A percentile compares a stretch with the other conserved stretches of the same genome.
These are phyloP conservation scores for Sphenostylis stenocarpa DNA, from an alignment of 306 rosid genomes.

Conservation along the genomic window DNA sequence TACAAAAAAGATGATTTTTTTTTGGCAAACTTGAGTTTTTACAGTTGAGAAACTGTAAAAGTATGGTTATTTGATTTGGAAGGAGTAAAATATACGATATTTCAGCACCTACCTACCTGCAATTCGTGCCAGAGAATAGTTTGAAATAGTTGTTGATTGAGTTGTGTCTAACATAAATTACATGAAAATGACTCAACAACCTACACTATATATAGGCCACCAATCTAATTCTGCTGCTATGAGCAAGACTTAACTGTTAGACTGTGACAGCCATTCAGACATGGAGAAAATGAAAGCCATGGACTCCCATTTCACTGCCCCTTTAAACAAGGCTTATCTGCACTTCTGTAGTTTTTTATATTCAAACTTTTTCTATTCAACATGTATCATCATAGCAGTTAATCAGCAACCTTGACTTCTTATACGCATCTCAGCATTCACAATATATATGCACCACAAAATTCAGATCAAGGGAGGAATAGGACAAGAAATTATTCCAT, in stretches of 20 bases:
- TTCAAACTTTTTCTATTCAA: background rate
- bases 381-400: too few species aligned
- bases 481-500: too few species aligned
- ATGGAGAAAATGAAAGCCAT: constrained; percentile 5
- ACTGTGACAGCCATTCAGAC: background rate
- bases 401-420: background rate
- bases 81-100: background rate
- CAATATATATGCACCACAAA: constrained; percentile 2
- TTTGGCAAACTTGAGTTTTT: too few species aligned
- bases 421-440: background rate
- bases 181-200: background rate
- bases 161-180: background rate
- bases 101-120: background rate
- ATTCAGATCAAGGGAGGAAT: background rate
- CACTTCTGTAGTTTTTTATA: background rate
- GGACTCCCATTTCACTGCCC: background rate
- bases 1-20: too few species aligned
- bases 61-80: too few species aligned
- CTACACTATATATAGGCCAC: background rate
- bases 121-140: background rate
- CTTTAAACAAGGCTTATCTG: background rate
- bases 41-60: too few species aligned
- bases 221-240: background rate
- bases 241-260: background rate
- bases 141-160: background rate